phyloP scores from a whole-genome alignment of 768 basidiomycete species.

The Leccinum fibrillosum region DNA sequence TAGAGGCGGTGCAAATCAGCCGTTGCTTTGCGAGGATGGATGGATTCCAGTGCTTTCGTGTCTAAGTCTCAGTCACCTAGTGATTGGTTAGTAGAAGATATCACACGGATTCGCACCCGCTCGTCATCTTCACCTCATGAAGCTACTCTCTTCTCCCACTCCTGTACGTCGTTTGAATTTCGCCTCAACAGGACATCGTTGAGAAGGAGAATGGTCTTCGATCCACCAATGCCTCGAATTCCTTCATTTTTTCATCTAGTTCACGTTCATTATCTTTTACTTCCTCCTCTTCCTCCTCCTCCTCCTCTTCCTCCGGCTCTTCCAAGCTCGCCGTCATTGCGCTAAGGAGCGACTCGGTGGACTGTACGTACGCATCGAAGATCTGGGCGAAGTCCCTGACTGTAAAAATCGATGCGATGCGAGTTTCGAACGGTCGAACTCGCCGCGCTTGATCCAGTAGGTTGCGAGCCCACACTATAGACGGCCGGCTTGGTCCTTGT shows the following conservation, averaged over 20 bases:
- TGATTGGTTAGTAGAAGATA: not conserved
- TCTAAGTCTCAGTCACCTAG: constrained; percentile 93
- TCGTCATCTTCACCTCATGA: constrained; percentile 92
- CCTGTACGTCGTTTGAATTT: constrained; percentile 97
- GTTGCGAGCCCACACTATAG: constrained; percentile 96
- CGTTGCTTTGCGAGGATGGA: constrained; percentile 85
- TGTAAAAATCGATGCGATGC: constrained; percentile 80
- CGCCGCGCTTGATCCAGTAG: constrained; percentile 97
- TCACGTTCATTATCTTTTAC: constrained; percentile 83
- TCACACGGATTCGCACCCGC: constrained; percentile 52
- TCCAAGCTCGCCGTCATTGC: constrained; percentile 86
- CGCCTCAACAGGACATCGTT: constrained; percentile 92
- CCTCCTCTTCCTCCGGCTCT: constrained; percentile 68
- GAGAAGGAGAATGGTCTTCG: constrained; percentile 91
- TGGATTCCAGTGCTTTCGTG: constrained; percentile 81
- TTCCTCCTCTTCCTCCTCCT: constrained; percentile 76
- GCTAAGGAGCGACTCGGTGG: constrained; percentile 84
- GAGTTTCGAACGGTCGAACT: constrained; percentile 93
- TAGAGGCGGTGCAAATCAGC: constrained; percentile 88
- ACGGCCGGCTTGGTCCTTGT: constrained; percentile 95
- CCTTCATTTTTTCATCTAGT: constrained; percentile 84
- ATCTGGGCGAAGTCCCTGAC: constrained; percentile 97
- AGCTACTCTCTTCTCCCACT: constrained; percentile 98
- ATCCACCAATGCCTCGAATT: constrained; percentile 93
- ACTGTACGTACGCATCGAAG: constrained; percentile 95